Evolutionary conservation across 2,329 filamentous ascomycete species (phyloP).

Genomic region (Emericellopsis atlantica): DNA sequence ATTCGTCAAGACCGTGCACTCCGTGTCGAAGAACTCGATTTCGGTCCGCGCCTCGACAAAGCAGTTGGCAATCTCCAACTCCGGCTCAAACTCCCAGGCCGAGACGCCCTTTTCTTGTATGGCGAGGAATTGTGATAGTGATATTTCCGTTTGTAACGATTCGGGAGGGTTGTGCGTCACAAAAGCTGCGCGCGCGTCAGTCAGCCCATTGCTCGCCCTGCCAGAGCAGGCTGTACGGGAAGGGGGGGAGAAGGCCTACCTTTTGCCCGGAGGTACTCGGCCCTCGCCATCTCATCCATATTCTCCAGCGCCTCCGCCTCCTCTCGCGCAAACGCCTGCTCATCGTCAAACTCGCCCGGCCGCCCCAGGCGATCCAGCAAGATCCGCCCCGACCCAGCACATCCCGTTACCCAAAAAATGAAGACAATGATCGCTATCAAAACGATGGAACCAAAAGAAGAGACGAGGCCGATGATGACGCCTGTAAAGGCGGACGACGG

Average conservation of each 20-base stretch:
- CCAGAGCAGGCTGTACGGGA: neutral
- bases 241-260: constrained; percentile 49
- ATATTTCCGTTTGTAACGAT: constrained; percentile 92
- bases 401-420: constrained; percentile 67
- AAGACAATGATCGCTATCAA: constrained; percentile 78
- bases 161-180: constrained; percentile 90
- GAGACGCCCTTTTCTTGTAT: constrained; percentile 99
- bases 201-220: neutral
- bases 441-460: constrained; percentile 83
- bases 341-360: constrained; percentile 94
- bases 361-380: constrained; percentile 85
- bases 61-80: constrained; percentile 95
- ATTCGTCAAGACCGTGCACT: constrained; percentile 95
- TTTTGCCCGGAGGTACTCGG: constrained; percentile 90
- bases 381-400: constrained; percentile 73
- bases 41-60: constrained; percentile 95
- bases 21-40: constrained; percentile 97
- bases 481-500: constrained; percentile 47
- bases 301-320: constrained; percentile 89
- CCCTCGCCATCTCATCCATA: constrained; percentile 87
- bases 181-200: constrained; percentile 50
- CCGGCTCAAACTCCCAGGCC: constrained; percentile 99
- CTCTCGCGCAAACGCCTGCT: constrained; percentile 85
- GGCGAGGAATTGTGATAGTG: constrained; percentile 89
- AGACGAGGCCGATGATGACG: constrained; percentile 88